Evolutionary conservation across 1,284 basidiomycete species (phyloP), one percentile per base, ranked within the genome.

Genomic region (Boletus semigastroideus): DNA sequence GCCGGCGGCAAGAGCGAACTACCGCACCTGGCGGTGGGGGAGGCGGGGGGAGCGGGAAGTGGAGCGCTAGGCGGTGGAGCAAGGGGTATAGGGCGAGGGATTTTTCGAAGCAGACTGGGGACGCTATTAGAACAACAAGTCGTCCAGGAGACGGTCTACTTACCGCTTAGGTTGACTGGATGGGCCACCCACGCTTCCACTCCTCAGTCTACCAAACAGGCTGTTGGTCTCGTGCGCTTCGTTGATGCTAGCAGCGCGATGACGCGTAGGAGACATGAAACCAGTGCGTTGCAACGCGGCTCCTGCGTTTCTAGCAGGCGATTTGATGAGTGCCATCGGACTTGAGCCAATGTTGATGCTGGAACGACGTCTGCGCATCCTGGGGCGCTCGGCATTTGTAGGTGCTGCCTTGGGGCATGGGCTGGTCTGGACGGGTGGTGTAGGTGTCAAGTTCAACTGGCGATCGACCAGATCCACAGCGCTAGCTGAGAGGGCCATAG

Each of bases 281-380:
- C 69, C 69, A 27, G 75, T 74, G 20, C 78, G 64, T 45, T 77
- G 76, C 22, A 78, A 60, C 3, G 81, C 80, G 28, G 70, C 69
- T 28, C 72, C 71, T 2, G 76, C 79, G 11, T 67, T 75, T 30
- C 78, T 72, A 8, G 68, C 56, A 4, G 82, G 78, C 1, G 80
- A 82, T 46, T 78, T 79, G 56, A 84, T 78, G 20, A 69, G 61
- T 39, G 71, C 72, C 63, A 80, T 75, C 3, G 79, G 77, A 11
- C 71, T 77, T 5, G 70, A 66, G 5, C 62, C 72, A 33, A 78
- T 52, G 4, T 77, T 81, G 22, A 84, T 60, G 51, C 80, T 83
- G n/a, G 78, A 81, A 41, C 80, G 75, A 37, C 82, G 78, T 49
- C 72, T 75, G 38, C 82, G 75, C 28, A 79, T 70, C 25, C 69